Conservation (phyloP, 192 early-diverging fungal species). For the Podila clonocystis region DNA sequence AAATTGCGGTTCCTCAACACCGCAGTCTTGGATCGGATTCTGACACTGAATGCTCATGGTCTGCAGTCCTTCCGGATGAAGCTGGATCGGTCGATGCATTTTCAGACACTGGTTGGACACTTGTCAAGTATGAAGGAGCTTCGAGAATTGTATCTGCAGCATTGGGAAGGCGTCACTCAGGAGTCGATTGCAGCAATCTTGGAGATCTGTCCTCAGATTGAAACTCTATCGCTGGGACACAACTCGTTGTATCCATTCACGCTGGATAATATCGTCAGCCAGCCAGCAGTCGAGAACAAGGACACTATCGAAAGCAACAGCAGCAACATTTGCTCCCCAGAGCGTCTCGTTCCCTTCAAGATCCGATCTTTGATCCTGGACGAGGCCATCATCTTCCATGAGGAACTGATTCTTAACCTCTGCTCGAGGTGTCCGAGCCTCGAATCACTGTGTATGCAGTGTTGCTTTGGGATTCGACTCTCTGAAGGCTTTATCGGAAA, state of each 20-base stretch:
- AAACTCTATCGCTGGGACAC: conserved; percentile 19
- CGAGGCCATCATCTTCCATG: conserved; percentile 31
- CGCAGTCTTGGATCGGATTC: conserved; percentile 12
- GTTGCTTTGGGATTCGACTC: conserved; percentile 37
- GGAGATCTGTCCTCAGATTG: conserved; percentile 20
- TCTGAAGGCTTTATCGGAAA: conserved; percentile 12
- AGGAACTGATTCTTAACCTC: conserved; percentile 26
- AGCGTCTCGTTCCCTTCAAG: conserved; percentile 3
- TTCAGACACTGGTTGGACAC: conserved; percentile 9
- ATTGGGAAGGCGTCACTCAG: conserved; percentile 28
- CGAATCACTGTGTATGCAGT: conserved; percentile 23
- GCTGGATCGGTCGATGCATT: conserved; percentile 17
- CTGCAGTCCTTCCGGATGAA: conserved; percentile 14
- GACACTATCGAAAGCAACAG: background rate
- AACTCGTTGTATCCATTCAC: conserved; percentile 37
- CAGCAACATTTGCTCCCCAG: background rate
- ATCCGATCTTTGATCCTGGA: conserved; percentile 24
- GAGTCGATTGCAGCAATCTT: conserved; percentile 15
- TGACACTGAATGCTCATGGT: conserved; percentile 13
- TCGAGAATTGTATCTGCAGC: conserved; percentile 33
- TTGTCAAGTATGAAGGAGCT: conserved; percentile 19
- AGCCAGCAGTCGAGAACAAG: background rate
- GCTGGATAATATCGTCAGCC: conserved; percentile 14
- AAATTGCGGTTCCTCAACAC: conserved; percentile 23
- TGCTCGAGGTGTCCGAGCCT: conserved; percentile 27